These are phyloP conservation scores for Ambrosia hybrid DNA, from an alignment of 140 eudicot species.

Conservation along the genomic window DNA sequence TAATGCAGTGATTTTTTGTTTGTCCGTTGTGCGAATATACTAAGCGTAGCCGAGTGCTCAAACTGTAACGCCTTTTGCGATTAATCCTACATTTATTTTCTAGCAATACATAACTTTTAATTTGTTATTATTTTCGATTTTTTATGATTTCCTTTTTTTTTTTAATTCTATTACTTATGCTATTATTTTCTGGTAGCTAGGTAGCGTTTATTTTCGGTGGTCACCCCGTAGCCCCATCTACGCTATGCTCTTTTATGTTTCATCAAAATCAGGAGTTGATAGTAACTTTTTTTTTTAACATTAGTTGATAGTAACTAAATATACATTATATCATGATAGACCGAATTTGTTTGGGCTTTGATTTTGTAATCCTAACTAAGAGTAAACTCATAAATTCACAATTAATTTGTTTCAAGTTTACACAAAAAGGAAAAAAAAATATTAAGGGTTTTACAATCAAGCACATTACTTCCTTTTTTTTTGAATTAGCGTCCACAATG, in stretches of 20 bases:
- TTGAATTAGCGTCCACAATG: too few relatives aligned
- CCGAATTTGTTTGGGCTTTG: not conserved
- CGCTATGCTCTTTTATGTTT: not conserved
- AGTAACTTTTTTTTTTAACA: not conserved
- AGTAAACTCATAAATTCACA: not conserved
- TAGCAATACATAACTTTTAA: too few relatives aligned
- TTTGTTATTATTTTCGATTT: too few relatives aligned
- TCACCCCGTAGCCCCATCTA: not conserved
- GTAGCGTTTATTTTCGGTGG: not conserved
- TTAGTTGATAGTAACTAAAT: not conserved
- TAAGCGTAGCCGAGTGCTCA: too few relatives aligned
- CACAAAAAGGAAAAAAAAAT: too few relatives aligned
- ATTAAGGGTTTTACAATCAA: not conserved
- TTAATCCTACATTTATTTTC: too few relatives aligned
- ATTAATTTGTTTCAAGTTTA: not conserved
- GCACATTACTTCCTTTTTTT: not conserved
- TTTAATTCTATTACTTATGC: not conserved
- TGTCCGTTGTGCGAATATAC: too few relatives aligned
- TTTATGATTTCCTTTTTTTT: not conserved
- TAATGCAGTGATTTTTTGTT: too few relatives aligned
- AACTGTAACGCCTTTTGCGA: too few relatives aligned
- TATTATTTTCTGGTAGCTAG: conserved; percentile 4
- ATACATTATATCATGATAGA: not conserved
- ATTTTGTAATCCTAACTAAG: not conserved
- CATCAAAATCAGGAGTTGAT: not conserved